These are phyloP conservation scores for Dictyostelium purpureum DNA, from an alignment of 78 protist genomes.

Conservation along the genomic window DNA sequence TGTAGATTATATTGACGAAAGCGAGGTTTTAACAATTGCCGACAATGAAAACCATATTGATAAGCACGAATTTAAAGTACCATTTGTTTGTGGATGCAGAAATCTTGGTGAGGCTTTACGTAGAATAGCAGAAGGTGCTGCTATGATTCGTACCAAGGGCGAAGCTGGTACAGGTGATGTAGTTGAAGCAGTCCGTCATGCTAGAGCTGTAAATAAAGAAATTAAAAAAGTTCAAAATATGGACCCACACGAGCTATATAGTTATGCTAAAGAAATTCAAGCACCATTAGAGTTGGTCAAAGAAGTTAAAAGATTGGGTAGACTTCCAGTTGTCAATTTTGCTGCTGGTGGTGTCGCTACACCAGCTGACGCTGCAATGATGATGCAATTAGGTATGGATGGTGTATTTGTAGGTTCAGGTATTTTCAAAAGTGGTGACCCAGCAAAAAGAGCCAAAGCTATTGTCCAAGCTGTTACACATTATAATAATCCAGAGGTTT, in stretches of 20 bases:
- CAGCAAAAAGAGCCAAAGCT: conserved; percentile 94
- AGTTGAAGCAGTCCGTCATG: conserved; percentile 97
- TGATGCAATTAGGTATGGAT: conserved; percentile 98
- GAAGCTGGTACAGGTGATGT: conserved; percentile 97
- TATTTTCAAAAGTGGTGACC: conserved; percentile 95
- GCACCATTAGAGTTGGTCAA: conserved; percentile 92
- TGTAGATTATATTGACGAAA: conserved; percentile 96
- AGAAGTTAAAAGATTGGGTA: conserved; percentile 88
- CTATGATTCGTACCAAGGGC: conserved; percentile 98
- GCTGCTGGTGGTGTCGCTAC: conserved; percentile 99
- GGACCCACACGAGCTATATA: conserved; percentile 92
- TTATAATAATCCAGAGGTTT: conserved; percentile 86
- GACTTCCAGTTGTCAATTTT: conserved; percentile 98
- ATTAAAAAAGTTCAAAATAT: conserved; percentile 84
- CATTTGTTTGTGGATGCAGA: conserved; percentile 96
- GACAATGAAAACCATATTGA: conserved; percentile 95
- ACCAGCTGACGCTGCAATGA: conserved; percentile 97
- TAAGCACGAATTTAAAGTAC: conserved; percentile 93
- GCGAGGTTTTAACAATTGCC: conserved; percentile 95
- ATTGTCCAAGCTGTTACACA: conserved; percentile 96
- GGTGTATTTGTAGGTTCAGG: conserved; percentile 98
- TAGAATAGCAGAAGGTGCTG: conserved; percentile 96
- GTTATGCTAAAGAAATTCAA: conserved; percentile 93
- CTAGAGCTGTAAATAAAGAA: conserved; percentile 85
- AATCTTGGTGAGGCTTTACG: conserved; percentile 96